Evolutionary conservation across 192 early-diverging fungal genomes (phyloP), one percentile per base, ranked within the genome.

Genomic region (Linnemannia hyalina): DNA sequence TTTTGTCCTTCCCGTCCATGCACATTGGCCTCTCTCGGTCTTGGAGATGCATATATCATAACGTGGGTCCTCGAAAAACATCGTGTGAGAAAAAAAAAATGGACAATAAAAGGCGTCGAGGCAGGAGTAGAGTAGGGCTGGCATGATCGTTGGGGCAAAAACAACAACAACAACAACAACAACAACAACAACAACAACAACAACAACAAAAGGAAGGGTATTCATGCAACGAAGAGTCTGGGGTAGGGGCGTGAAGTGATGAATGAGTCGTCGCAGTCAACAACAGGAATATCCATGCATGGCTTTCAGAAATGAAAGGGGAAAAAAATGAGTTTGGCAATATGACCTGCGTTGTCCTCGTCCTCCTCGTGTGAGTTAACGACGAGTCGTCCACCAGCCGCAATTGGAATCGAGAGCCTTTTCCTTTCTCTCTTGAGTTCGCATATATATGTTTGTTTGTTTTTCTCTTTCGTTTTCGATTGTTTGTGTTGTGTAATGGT

Each of bases 11-110:
- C 29, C 41, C 38, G 71, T 29, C 8, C 9, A 46, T 73, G 71
- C 42, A 46, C n/a, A 65, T 32, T 29, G n/a, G 10, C 29, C 60
- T 57, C 23, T 26, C 44, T 42, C n/a, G 7, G 44, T 73, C 16
- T 70, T 41, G 32, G 38, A 38, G 69, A 42, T 42, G 69, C 69
- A 70, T 65, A 70, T 70, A 70, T 42, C 32, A 70, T 9, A 18
- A 41, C 32, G 15, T 32, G 65, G 65, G n/a, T 68, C 32, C 65
- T 41, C 8, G 35, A 38, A 57, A 40, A 74, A 26, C 29, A 65
- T 65, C 60, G 60, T 32, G 60, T 65, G 60, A 65, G 60, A 65
- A 65, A 63, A 63, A 63, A 63, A 63, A 63, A 11, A 26, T 23
- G 16, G 47, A 2, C 16, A n/a, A 57, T 8, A 6, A 16, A 26